Evolutionary conservation across 495 filamentous ascomycete species (phyloP).

Genomic region (Evansstolkia leycettana): DNA sequence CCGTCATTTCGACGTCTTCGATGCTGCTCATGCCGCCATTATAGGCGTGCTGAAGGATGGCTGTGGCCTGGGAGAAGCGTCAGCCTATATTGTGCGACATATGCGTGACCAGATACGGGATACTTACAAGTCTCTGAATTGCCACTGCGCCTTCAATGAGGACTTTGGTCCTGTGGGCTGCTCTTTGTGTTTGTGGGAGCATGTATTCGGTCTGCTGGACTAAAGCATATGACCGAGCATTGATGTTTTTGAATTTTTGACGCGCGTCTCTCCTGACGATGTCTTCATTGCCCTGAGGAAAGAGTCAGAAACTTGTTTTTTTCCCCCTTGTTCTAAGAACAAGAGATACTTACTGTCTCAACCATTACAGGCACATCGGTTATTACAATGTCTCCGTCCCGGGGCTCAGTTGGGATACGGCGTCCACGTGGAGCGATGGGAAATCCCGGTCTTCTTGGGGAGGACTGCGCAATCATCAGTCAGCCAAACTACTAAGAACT

Average conservation of each 20-base stretch:
- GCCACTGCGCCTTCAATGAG: no score
- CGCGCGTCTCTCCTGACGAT: conserved; percentile 1
- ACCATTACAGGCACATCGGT: neutral
- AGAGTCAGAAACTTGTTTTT: no score
- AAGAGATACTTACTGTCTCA: no score
- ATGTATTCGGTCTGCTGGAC: no score
- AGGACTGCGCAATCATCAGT: no score
- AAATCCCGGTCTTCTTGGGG: neutral
- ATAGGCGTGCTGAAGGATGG: neutral
- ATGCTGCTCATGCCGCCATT: neutral
- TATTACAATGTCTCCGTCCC: conserved; percentile 4
- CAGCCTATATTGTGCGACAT: no score
- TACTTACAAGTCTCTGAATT: neutral
- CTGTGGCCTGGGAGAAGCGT: neutral
- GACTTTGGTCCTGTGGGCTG: no score
- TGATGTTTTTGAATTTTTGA: neutral
- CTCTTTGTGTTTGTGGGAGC: no score
- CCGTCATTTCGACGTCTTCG: conserved; percentile 3
- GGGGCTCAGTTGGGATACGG: neutral
- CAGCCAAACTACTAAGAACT: no score
- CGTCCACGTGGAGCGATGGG: neutral
- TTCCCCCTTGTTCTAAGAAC: no score
- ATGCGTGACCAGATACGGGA: neutral
- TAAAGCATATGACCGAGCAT: neutral
- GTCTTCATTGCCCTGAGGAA: neutral